Evolutionary conservation across 164 flowering plant species (phyloP).

Genomic region (Piper betle): DNA sequence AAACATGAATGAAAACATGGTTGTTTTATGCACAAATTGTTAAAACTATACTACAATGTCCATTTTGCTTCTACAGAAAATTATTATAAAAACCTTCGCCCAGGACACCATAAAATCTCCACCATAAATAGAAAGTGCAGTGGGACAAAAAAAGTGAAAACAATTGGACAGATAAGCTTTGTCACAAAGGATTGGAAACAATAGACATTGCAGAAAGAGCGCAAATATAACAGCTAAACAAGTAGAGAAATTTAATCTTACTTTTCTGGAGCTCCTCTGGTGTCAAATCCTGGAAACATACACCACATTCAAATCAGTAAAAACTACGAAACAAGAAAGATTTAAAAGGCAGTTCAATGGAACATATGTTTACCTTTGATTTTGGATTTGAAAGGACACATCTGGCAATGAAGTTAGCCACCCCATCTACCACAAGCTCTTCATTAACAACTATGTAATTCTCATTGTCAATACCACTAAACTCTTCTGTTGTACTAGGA

Average conservation of each 20-base stretch:
- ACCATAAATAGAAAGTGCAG: neutral
- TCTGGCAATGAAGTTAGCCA: slow-evolving; percentile 85
- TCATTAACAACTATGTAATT: slow-evolving; percentile 57
- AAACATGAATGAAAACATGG: too few species aligned
- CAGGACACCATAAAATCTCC: too few species aligned
- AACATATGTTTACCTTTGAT: slow-evolving; percentile 33
- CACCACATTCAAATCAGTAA: slow-evolving; percentile 8
- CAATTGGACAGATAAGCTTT: neutral
- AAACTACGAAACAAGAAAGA: neutral
- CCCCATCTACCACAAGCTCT: slow-evolving; percentile 87
- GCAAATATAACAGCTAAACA: neutral
- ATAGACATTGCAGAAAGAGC: neutral
- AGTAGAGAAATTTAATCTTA: slow-evolving; percentile 18
- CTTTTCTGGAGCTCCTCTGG: slow-evolving; percentile 77
- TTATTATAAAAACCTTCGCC: too few species aligned
- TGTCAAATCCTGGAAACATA: slow-evolving; percentile 51
- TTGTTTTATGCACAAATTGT: too few species aligned
- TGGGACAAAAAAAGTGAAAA: neutral
- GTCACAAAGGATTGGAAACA: neutral
- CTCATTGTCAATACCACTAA: slow-evolving; percentile 81
- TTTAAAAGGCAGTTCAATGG: neutral
- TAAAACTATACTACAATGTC: too few species aligned
- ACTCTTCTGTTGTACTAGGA: slow-evolving; percentile 48
- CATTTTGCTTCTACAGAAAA: too few species aligned
- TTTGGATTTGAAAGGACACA: slow-evolving; percentile 78